A percentile compares a stretch with the other conserved stretches of the same genome.
phyloP scores from a whole-genome alignment of 352 stramenopile genomes.

The Aphanomyces cochlioides region DNA sequence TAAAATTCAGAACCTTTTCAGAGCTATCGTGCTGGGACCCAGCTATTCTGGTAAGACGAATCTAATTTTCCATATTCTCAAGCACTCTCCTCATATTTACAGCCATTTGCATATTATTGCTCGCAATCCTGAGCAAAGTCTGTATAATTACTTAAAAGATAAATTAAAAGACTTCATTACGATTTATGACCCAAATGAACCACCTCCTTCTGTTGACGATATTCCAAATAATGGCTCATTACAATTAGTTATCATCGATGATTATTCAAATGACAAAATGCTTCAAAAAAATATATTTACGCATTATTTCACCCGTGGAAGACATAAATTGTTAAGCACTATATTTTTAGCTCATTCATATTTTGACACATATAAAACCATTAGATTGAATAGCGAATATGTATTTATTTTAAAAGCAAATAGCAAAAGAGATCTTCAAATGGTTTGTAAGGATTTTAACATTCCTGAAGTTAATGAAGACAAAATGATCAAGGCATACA shows the following conservation, averaged over 20 bases:
- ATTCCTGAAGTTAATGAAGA: slow-evolving; percentile 30
- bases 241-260: slow-evolving; percentile 38
- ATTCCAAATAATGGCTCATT: slow-evolving; percentile 32
- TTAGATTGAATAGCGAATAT: slow-evolving; percentile 38
- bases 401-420: slow-evolving; percentile 37
- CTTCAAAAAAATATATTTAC: slow-evolving; percentile 38
- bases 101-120: too few species aligned
- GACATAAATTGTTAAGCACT: slow-evolving; percentile 33
- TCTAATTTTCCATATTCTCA: too few species aligned
- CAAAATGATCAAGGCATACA: slow-evolving; percentile 33
- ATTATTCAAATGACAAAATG: slow-evolving; percentile 36
- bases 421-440: slow-evolving; percentile 37
- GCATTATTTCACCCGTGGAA: slow-evolving; percentile 37
- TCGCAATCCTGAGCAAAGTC: too few species aligned
- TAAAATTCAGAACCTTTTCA: too few species aligned
- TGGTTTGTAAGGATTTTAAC: slow-evolving; percentile 37
- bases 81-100: too few species aligned
- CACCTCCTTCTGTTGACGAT: slow-evolving; percentile 31
- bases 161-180: too few species aligned
- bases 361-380: slow-evolving; percentile 41
- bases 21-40: too few species aligned
- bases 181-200: not conserved
- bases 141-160: too few species aligned
- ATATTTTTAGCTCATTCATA: slow-evolving; percentile 37
- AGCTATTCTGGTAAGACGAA: too few species aligned